Conservation (phyloP, 352 stramenopile species). For the Pythium brassicae region DNA sequence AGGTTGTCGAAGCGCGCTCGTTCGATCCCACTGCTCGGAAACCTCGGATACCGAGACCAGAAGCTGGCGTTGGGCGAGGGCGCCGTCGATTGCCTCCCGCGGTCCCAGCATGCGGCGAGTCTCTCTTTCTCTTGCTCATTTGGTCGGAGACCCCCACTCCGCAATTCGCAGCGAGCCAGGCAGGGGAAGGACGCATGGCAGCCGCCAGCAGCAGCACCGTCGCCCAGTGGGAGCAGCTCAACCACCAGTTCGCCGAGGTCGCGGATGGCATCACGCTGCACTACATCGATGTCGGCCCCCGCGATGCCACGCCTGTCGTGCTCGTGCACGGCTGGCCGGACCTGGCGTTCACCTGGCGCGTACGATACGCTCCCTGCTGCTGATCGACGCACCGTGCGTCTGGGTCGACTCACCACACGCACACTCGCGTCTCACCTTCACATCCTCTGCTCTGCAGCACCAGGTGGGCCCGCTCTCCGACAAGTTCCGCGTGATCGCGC, state of each 20-base stretch:
- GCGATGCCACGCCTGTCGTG: slow-evolving; percentile 40
- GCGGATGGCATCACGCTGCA: slow-evolving; percentile 29
- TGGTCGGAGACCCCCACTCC: background rate
- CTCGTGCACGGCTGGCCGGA: slow-evolving; percentile 66
- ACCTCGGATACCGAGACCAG: background rate
- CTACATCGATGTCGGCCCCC: slow-evolving; percentile 43
- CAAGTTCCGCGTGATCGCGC: slow-evolving; percentile 54
- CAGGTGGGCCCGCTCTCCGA: slow-evolving; percentile 42
- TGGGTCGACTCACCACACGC: no score
- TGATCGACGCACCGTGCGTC: no score
- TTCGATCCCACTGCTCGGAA: no score
- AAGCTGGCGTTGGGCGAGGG: background rate
- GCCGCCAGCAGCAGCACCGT: slow-evolving; percentile 4
- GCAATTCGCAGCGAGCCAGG: background rate
- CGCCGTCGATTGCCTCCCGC: no score
- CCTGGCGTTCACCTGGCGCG: slow-evolving; percentile 55
- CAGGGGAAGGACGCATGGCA: background rate
- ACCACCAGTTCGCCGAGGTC: slow-evolving; percentile 18
- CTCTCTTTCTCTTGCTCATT: background rate
- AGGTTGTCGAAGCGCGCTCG: no score
- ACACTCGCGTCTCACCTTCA: no score
- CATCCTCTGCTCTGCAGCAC: slow-evolving; percentile 17
- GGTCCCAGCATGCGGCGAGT: background rate
- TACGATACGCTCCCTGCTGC: slow-evolving; percentile 24
- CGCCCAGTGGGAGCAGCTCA: slow-evolving; percentile 10